These are phyloP conservation scores for Myochromella boudieri DNA, from an alignment of 768 basidiomycete species.

Conservation along the genomic window DNA sequence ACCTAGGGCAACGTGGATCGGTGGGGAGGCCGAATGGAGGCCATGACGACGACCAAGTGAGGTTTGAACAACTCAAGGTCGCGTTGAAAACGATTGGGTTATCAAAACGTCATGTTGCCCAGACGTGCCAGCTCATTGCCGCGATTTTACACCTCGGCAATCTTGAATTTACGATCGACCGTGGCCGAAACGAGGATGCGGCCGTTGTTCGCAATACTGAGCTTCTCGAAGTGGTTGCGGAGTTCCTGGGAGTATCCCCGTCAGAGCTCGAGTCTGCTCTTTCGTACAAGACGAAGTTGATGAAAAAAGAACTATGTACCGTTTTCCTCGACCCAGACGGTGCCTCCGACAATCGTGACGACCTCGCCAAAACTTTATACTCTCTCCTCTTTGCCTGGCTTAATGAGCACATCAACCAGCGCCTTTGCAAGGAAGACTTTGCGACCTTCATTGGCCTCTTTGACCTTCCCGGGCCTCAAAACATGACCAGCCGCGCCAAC, in stretches of 20 bases:
- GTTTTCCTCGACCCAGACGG: constrained; percentile 95
- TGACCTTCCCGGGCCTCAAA: constrained; percentile 92
- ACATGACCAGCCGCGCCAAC: constrained; percentile 83
- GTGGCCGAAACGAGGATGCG: constrained; percentile 83
- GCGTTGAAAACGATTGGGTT: constrained; percentile 93
- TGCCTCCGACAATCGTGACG: constrained; percentile 90
- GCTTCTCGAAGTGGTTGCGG: constrained; percentile 78
- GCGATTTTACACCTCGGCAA: constrained; percentile 97
- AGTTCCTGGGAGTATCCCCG: constrained; percentile 84
- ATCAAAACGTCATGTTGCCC: constrained; percentile 92
- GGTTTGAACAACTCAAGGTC: constrained; percentile 92
- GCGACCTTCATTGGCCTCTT: constrained; percentile 89
- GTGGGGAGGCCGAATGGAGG: constrained; percentile 43
- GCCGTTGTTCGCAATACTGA: constrained; percentile 90
- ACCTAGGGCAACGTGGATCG: constrained; percentile 71
- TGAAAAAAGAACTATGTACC: constrained; percentile 96
- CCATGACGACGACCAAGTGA: constrained; percentile 77
- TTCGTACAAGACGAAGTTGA: constrained; percentile 88
- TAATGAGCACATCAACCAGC: constrained; percentile 95
- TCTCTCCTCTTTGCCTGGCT: constrained; percentile 95
- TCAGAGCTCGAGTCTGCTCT: constrained; percentile 74
- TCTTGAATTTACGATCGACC: constrained; percentile 87
- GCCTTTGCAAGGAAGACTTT: constrained; percentile 92
- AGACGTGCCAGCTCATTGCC: constrained; percentile 92
- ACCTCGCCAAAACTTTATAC: constrained; percentile 91